Evolutionary conservation across 371 early-diverging fungal species (phyloP), one percentile per base, ranked within the genome.

Genomic region (Mortierella sp.): DNA sequence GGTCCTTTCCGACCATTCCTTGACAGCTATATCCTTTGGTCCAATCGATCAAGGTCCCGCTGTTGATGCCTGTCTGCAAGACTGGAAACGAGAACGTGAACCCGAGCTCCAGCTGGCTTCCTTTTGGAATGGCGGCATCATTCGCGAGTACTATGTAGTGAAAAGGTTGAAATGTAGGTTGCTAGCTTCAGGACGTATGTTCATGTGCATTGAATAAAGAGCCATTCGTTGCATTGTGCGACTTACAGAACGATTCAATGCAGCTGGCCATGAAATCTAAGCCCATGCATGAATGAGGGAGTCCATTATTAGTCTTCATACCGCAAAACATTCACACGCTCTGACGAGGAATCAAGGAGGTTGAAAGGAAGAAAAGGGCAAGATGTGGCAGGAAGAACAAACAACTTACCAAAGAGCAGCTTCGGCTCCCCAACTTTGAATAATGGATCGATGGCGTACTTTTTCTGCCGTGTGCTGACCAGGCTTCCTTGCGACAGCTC

Each of bases 11-110:
- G 5, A 96, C 94, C 37, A 95, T 95, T 69, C 95, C 96, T 0
- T 92, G 78, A 81, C 91, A 91, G 10, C 89, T 90, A 88, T 97
- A 98, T 14, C 98, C 98, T 90, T 98, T 99, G 82, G 95, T 97
- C 99, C 99, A 99, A 74, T 91, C 87, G 75, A 96, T 90, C 50
- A 98, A 91, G 40, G 88, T 91, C 57, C 98, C 98, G 72, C 93
- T 91, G 75, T 93, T 91, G 74, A 97, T 92, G 51, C 90, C 77
- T 3, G 95, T 93, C 86, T 99, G 98, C 64, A 91, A 84, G 46
- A 97, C 96, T 43, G 99, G 98, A 89, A 97, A 99, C 19, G 96
- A 96, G 86, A 99, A 99, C 0, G 99, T 99, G 87, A 96, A 98
- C 14, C 99, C 99, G n/a, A 96, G 80, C 59, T 84, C 78, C 26